phyloP scores from a whole-genome alignment of 2,329 filamentous ascomycete genomes.

The Dactylellina parvicollis region DNA sequence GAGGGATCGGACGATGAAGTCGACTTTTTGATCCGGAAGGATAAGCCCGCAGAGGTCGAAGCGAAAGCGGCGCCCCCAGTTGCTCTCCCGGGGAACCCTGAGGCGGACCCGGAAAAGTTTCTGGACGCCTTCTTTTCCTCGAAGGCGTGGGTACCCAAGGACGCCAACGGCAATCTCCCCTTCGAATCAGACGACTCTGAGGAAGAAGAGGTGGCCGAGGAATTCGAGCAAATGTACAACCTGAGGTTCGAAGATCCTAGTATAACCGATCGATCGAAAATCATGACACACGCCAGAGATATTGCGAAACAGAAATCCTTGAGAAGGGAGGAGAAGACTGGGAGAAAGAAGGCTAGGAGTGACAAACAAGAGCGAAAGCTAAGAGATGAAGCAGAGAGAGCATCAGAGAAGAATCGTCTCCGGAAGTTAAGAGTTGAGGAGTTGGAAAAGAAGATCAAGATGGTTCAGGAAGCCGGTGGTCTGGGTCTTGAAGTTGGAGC shows the following conservation, averaged over 20 bases:
- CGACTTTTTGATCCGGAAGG: constrained; percentile 78
- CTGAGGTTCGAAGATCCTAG: constrained; percentile 91
- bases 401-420: constrained; percentile 82
- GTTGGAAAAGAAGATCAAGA: constrained; percentile 82
- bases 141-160: constrained; percentile 83
- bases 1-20: constrained; percentile 63
- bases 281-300: constrained; percentile 83
- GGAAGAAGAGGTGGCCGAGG: constrained; percentile 77
- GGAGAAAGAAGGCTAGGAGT: constrained; percentile 81
- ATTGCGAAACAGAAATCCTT: constrained; percentile 83
- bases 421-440: constrained; percentile 91
- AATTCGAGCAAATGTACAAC: constrained; percentile 91
- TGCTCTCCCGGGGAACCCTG: constrained; percentile 67
- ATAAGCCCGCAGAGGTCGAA: constrained; percentile 62
- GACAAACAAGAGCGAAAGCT: constrained; percentile 80
- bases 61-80: constrained; percentile 58
- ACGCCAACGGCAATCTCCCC: constrained; percentile 60
- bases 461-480: constrained; percentile 90
- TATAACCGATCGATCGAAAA: constrained; percentile 63
- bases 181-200: constrained; percentile 89
- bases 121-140: constrained; percentile 96
- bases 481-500: constrained; percentile 61
- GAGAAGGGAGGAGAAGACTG: constrained; percentile 80
- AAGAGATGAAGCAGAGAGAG: constrained; percentile 77
- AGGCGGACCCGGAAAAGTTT: constrained; percentile 89